Evolutionary conservation across 768 basidiomycete species (phyloP).

Genomic region (Crucibulum laeve): DNA sequence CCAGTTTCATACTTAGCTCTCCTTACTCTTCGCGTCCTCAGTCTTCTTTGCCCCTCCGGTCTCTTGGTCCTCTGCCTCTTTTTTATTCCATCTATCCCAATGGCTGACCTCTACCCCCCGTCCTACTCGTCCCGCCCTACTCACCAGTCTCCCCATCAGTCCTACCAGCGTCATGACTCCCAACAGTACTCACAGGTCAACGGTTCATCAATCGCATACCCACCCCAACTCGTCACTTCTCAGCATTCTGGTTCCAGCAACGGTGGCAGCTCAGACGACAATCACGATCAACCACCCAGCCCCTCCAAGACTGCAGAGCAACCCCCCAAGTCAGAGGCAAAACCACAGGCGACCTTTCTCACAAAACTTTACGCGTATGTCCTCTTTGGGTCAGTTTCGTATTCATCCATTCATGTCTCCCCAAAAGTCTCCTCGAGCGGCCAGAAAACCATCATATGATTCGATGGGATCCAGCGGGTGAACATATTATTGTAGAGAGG

Average conservation of each 20-base stretch:
- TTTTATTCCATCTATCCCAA: constrained; percentile 25
- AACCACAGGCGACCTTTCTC: constrained; percentile 92
- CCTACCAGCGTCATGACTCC: constrained; percentile 28
- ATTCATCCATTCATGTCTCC: constrained; percentile 11
- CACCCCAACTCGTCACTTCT: constrained; percentile 30
- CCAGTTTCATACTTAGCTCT: constrained; percentile 23
- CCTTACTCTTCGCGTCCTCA: constrained; percentile 9
- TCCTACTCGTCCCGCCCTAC: constrained; percentile 25
- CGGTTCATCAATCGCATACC: constrained; percentile 24
- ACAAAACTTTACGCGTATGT: constrained; percentile 95
- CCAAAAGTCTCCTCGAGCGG: constrained; percentile 74
- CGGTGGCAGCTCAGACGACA: constrained; percentile 36
- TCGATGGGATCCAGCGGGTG: constrained; percentile 90
- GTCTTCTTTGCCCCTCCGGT: constrained; percentile 2
- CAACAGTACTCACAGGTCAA: constrained; percentile 17
- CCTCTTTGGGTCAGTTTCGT: constrained; percentile 1
- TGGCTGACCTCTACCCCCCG: constrained; percentile 58
- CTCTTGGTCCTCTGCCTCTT: constrained; percentile 11
- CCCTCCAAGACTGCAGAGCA: constrained; percentile 41
- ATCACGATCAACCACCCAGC: constrained; percentile 43
- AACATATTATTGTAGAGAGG: constrained; percentile 92
- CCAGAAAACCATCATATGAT: constrained; percentile 96
- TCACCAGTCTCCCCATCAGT: constrained; percentile 9
- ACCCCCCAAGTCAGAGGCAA: constrained; percentile 65
- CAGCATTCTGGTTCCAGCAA: constrained; percentile 36